Evolutionary conservation across 768 basidiomycete species (phyloP).

Genomic region (Jaapia argillacea): DNA sequence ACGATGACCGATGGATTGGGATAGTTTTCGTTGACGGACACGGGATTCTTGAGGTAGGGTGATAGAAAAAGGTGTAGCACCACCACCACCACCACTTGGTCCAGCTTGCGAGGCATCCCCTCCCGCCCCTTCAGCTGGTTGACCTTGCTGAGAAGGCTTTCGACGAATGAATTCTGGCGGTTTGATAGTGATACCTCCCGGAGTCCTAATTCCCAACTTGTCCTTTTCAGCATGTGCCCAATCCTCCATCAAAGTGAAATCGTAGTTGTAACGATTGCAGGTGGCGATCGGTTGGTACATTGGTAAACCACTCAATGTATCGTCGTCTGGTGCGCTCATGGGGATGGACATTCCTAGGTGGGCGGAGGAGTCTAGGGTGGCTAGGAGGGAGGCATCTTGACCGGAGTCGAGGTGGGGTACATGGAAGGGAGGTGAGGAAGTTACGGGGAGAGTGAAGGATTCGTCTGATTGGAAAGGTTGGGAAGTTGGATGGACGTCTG

Average conservation of each 20-base stretch:
- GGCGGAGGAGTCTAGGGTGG: constrained; percentile 13
- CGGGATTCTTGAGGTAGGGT: constrained; percentile 20
- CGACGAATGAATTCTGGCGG: constrained; percentile 8
- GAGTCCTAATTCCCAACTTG: constrained; percentile 46
- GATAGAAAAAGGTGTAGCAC: constrained; percentile 10
- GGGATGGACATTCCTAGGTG: constrained; percentile 2
- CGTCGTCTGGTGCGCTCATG: constrained; percentile 10
- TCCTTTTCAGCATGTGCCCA: constrained; percentile 66
- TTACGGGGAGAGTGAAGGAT: background rate
- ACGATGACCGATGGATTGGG: constrained; percentile 67
- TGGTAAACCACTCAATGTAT: constrained; percentile 40
- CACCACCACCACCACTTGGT: constrained; percentile 8
- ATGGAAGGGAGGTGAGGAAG: background rate
- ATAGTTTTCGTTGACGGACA: constrained; percentile 76
- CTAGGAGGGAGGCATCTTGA: constrained; percentile 42
- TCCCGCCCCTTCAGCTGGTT: constrained; percentile 4
- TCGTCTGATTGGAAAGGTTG: background rate
- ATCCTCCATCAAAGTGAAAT: constrained; percentile 69
- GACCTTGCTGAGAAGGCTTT: constrained; percentile 9
- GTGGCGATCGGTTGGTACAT: constrained; percentile 57
- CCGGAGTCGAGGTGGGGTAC: constrained; percentile 7
- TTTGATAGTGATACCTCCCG: constrained; percentile 19
- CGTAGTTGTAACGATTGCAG: constrained; percentile 41
- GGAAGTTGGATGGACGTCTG: constrained; percentile 8
- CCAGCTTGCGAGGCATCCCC: constrained; percentile 5